Conservation (phyloP, 2,329 filamentous ascomycete species). For the Drechslera avenae region DNA sequence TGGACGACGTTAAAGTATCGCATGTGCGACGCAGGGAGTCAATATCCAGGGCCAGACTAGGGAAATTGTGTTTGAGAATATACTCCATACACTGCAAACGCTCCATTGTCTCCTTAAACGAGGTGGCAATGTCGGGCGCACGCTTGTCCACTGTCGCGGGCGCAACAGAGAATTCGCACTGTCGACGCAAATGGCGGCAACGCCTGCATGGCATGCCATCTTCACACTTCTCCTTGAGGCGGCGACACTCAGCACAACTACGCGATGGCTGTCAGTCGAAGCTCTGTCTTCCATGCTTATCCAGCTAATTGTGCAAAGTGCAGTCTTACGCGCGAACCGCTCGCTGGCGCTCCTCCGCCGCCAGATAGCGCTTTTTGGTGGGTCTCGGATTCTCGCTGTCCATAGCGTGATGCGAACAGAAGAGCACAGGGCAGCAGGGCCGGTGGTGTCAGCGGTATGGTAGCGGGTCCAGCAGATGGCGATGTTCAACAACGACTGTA, state of each 20-base stretch:
- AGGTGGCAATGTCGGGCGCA: neutral
- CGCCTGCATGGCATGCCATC: slow-evolving; percentile 61
- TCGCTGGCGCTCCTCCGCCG: slow-evolving; percentile 18
- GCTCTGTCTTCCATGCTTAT: neutral
- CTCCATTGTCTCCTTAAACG: slow-evolving; percentile 11
- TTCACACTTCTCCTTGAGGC: slow-evolving; percentile 63
- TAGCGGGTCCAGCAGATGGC: too few species aligned
- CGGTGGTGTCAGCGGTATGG: neutral
- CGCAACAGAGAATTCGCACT: slow-evolving; percentile 43
- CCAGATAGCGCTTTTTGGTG: slow-evolving; percentile 17
- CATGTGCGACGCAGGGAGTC: slow-evolving; percentile 9
- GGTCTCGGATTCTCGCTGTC: slow-evolving; percentile 14
- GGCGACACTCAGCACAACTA: slow-evolving; percentile 61
- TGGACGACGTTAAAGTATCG: slow-evolving; percentile 8
- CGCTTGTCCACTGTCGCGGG: slow-evolving; percentile 7
- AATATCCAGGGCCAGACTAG: slow-evolving; percentile 9
- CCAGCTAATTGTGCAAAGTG: neutral
- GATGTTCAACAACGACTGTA: too few species aligned
- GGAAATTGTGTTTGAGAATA: slow-evolving; percentile 12
- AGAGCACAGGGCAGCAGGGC: neutral
- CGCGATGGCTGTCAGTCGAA: slow-evolving; percentile 5
- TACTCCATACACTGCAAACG: slow-evolving; percentile 12
- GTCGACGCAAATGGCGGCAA: slow-evolving; percentile 58
- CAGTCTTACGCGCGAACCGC: slow-evolving; percentile 19
- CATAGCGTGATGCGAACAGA: slow-evolving; percentile 2